phyloP scores from a whole-genome alignment of 805 yeast genomes.

The Tetrapisispora arboricola region DNA sequence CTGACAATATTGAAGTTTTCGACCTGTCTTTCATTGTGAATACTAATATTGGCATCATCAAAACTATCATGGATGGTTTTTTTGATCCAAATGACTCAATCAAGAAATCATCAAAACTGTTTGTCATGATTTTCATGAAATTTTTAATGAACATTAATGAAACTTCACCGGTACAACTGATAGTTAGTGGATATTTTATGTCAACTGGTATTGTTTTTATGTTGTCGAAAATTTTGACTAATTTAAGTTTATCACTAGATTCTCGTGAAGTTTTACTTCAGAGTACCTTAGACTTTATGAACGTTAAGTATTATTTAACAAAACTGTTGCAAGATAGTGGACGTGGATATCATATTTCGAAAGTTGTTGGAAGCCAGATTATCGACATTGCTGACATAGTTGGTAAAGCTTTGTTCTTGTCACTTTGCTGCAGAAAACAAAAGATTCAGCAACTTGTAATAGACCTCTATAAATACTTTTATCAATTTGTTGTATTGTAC shows the following conservation, averaged over 20 bases:
- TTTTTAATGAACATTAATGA: slow-evolving; percentile 14
- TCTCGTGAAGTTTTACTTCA: slow-evolving; percentile 28
- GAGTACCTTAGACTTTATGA: slow-evolving; percentile 30
- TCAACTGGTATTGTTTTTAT: slow-evolving; percentile 26
- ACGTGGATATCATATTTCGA: slow-evolving; percentile 11
- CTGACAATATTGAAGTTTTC: slow-evolving; percentile 2
- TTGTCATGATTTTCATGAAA: slow-evolving; percentile 20
- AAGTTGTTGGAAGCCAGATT: slow-evolving; percentile 21
- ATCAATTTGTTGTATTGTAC: slow-evolving; percentile 8
- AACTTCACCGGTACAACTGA: slow-evolving; percentile 6
- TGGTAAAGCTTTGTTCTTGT: slow-evolving; percentile 41
- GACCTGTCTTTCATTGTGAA: slow-evolving; percentile 7
- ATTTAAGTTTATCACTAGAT: slow-evolving; percentile 18
- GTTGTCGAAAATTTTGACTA: slow-evolving; percentile 27
- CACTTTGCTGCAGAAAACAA: slow-evolving; percentile 33
- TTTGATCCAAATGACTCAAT: slow-evolving; percentile 29
- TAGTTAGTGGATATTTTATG: slow-evolving; percentile 8
- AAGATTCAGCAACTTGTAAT: slow-evolving; percentile 8
- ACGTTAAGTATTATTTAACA: slow-evolving; percentile 25
- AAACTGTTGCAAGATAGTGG: slow-evolving; percentile 18
- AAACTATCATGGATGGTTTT: slow-evolving; percentile 31
- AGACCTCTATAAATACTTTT: slow-evolving; percentile 3
- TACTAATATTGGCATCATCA: slow-evolving; percentile 10
- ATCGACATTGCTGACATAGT: slow-evolving; percentile 28
- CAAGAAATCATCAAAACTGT: slow-evolving; percentile 27